Base-by-base conservation (phyloP, 2,329 filamentous ascomycete genomes). In the Acrocalymma vagum region DNA sequence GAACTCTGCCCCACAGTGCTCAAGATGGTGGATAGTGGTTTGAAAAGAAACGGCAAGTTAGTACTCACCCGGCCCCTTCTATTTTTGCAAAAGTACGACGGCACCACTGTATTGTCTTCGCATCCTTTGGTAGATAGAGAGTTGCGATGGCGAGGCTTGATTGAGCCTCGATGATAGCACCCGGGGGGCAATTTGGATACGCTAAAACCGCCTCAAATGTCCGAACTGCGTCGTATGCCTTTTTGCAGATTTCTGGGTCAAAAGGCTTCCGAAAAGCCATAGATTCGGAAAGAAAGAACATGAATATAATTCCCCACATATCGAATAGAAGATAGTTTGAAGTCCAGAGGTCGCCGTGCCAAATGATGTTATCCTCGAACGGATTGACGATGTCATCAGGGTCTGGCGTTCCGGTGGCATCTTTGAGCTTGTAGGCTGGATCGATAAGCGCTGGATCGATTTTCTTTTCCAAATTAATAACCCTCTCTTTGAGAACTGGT, bases 61-160 rank as follows among this genome's bases (percentile, higher is more conserved):
- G n/a, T n/a, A 76, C 85, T 74, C 75, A 95, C 90, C 92, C 92
- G 63, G 85, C 75, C 45, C 80, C 79, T 70, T 97, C 93, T 29
- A 95, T 78, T 37, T 82, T 73, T 13, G 90, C 90, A 66, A 95
- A 85, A 67, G 88, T 93, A 55, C 81, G 80, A 46, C 90, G 83
- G 50, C 86, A 79, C 92, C 92, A 97, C 77, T 84, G 84, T 8
- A 83, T 81, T 62, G 95, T 84, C 51, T 78, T 83, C 17, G 75
- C 63, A 46, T 95, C 88, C 49, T 83, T 84, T 0, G 88, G 90
- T n/a, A 96, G 71, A 61, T 94, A 94, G 35, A 96, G 74, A 9
- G 83, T 80, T 2, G 88, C 84, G 42, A 96, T 86, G 1, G 85
- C 86, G 23, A 97, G 73, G 54, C 83, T 84, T 9, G 89, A 84